phyloP scores from a whole-genome alignment of 768 basidiomycete genomes.

The Rubroboletus satanas region DNA sequence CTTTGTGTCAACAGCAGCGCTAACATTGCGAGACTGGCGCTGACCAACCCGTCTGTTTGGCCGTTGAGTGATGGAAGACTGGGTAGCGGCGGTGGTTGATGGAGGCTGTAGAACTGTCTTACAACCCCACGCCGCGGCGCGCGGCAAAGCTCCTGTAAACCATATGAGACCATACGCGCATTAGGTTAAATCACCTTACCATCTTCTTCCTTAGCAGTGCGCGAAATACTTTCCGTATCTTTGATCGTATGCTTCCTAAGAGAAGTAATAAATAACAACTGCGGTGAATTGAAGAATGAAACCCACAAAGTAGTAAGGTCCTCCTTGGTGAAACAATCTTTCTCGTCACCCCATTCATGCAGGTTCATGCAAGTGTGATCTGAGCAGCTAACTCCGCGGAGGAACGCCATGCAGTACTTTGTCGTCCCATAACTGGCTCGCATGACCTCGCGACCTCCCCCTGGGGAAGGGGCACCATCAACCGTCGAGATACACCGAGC shows the following conservation, averaged over 20 bases:
- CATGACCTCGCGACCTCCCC: slow-evolving; percentile 84
- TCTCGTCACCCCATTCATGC: slow-evolving; percentile 98
- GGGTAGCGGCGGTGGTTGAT: slow-evolving; percentile 12
- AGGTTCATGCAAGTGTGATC: slow-evolving; percentile 91
- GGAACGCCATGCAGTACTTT: slow-evolving; percentile 95
- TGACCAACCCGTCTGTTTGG: slow-evolving; percentile 41
- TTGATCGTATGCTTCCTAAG: slow-evolving; percentile 89
- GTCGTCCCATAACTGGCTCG: slow-evolving; percentile 95
- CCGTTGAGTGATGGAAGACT: slow-evolving; percentile 32
- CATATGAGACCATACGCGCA: slow-evolving; percentile 5
- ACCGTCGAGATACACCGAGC: slow-evolving; percentile 89
- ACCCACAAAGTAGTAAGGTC: slow-evolving; percentile 88
- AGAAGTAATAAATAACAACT: neutral
- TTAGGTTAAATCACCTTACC: slow-evolving; percentile 32
- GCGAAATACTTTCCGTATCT: slow-evolving; percentile 70
- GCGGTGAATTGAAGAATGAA: slow-evolving; percentile 6
- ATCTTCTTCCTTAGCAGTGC: slow-evolving; percentile 57
- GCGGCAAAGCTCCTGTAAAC: slow-evolving; percentile 52
- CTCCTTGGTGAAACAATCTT: slow-evolving; percentile 96
- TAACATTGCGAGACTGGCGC: slow-evolving; percentile 46
- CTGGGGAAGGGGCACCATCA: slow-evolving; percentile 89
- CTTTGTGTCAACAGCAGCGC: slow-evolving; percentile 35
- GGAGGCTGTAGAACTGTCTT: slow-evolving; percentile 31
- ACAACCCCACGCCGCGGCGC: slow-evolving; percentile 61
- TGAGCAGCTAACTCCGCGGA: slow-evolving; percentile 78